Base-by-base conservation (phyloP, 169 alveolate species). In the Cryptosporidium parvum region DNA sequence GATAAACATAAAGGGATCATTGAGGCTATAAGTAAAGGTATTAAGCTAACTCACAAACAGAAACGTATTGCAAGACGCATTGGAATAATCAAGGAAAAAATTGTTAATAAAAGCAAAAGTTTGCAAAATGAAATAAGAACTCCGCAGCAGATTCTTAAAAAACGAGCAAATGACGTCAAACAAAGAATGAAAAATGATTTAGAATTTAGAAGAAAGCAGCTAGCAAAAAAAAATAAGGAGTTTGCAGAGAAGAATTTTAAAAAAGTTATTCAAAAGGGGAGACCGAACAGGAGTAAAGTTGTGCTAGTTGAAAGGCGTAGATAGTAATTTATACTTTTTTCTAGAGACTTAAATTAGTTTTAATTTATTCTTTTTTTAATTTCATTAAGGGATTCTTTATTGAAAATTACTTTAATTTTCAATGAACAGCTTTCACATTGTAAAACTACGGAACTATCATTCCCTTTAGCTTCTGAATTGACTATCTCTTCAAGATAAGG, bases 41-140 rank as follows among this genome's bases (percentile, higher is more conserved):
- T 56, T 9, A 84, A 92, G 53, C 59, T 92, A 51, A 92, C 94
- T 9, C 91, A 92, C 58, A 92, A 92, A 33, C 94, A 72, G 70
- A 86, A 9, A 8, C 69, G 89, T 18, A 80, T 59, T 37, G 89
- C 89, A 23, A 80, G 23, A 39, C 61, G 67, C 9, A 62, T 80
- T n/a, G 75, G 68, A 16, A 16, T 65, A 16, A 59, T 80, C 6
- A 35, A 31, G 5, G 44, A 39, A n/a, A 56, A 21, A 3, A 26
- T 56, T 21, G 16, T 68, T 7, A 3, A 59, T 10, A 45, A 37
- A n/a, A 21, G 29, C 26, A 44, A 44, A 16, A 42, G 39, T n/a
- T 23, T 23, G 31, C 12, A 14, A 53, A 72, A 29, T 33, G 80
- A 80, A 26, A 23, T 80, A 33, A 80, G 26, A 23, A 61, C 89